Base-by-base conservation (phyloP, 2,329 filamentous ascomycete genomes). In the Dactylellina drechsleri region DNA sequence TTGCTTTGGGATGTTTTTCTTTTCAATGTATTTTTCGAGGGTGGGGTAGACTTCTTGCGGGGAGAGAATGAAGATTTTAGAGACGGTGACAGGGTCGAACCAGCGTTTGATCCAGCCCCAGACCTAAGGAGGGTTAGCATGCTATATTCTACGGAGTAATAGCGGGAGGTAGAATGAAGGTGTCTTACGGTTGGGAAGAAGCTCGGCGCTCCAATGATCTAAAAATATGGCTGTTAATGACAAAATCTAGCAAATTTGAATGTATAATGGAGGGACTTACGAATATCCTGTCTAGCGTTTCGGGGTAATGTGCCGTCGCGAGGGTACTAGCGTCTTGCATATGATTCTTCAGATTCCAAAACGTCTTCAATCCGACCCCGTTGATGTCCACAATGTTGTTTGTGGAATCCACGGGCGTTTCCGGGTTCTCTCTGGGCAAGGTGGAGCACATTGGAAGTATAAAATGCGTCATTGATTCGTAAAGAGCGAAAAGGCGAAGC, bases 331-430 rank as follows among this genome's bases (percentile, higher is more conserved):
- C 93, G 80, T 93, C 91, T 83, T 97, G 93, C 93, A 98, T 96
- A 82, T 97, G 94, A 23, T 84, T 84, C 85, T 96, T 95, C 76
- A 98, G 83, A 83, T 96, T 96, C 94, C 94, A 97, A 82, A 97
- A 97, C 84, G 96, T 93, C 84, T 92, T 92, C 82, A 98, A 82
- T 4, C 92, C 92, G 26, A 97, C 93, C 13, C 90, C 89, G 15
- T 89, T 91, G 77, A 98, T 92, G 81, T 98, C 94, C 70, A 97
- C 93, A 79, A 98, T 96, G 83, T 97, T 97, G 79, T 92, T 97
- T 80, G 91, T 93, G 79, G 95, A 90, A 45, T 93, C 94, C 79
- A 97, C 92, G 5, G 94, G 94, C n/a, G 92, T 93, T 77, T 90
- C 87, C n/a, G 66, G 56, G 52, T 73, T 60, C 23, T 75, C 57